Percentiles rank a stretch among this genome's conserved stretches.
Conservation (phyloP, 2,329 filamentous ascomycete genomes). For the Dactylonectria estremocensis region DNA sequence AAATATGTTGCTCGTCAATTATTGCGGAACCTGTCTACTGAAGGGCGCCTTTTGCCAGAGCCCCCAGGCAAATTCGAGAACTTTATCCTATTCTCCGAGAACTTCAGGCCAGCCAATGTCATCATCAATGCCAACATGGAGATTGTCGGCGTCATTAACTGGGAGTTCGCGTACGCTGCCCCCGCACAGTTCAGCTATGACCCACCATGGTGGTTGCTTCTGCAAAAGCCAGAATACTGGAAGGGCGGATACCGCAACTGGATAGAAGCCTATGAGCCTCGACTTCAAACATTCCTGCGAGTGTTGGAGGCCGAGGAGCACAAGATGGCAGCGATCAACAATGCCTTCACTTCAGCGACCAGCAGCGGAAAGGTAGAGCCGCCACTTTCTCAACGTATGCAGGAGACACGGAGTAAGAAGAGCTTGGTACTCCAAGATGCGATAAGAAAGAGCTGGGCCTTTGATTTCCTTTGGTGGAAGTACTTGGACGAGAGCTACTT, state of each 20-base stretch:
- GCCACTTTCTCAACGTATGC: conserved; percentile 52
- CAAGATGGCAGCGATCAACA: background rate
- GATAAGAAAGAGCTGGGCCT: conserved; percentile 55
- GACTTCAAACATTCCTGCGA: conserved; percentile 24
- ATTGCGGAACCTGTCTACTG: conserved; percentile 50
- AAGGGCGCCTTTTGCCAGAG: conserved; percentile 8
- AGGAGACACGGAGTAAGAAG: conserved; percentile 54
- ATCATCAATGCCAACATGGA: conserved; percentile 47
- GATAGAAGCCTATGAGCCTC: conserved; percentile 50
- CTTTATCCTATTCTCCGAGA: conserved; percentile 43
- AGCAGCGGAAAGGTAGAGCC: background rate
- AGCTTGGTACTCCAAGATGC: conserved; percentile 55
- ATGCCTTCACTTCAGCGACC: background rate
- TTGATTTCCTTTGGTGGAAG: conserved; percentile 57
- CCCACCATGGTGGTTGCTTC: conserved; percentile 58
- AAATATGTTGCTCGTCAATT: conserved; percentile 54
- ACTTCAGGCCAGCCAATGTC: conserved; percentile 52
- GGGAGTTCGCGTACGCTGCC: conserved; percentile 57
- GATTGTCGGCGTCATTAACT: conserved; percentile 57
- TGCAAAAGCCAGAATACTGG: conserved; percentile 54
- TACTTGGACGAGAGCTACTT: conserved; percentile 51
- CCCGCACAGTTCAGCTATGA: conserved; percentile 53
- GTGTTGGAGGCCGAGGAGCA: conserved; percentile 12
- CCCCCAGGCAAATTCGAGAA: conserved; percentile 2
- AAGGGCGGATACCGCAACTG: conserved; percentile 49